A percentile compares a stretch with the other conserved stretches of the same genome.
These are phyloP conservation scores for Chromosphaera perkinsii DNA, from an alignment of 208 protist species.

Conservation along the genomic window DNA sequence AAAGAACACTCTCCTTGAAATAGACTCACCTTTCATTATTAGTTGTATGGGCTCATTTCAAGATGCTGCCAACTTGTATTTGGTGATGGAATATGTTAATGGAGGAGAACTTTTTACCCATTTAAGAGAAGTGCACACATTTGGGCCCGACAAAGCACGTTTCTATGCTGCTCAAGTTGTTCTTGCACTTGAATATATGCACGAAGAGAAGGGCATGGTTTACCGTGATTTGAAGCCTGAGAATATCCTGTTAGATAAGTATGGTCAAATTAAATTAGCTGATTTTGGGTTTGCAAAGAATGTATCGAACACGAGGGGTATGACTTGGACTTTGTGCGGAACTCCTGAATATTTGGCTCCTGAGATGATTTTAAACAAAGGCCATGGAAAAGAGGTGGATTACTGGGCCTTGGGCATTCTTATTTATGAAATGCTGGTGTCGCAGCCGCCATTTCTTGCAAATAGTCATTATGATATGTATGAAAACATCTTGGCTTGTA, in stretches of 20 bases:
- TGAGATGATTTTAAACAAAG: slow-evolving; percentile 73
- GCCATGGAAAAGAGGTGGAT: slow-evolving; percentile 76
- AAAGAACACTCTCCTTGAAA: slow-evolving; percentile 58
- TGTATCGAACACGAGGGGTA: slow-evolving; percentile 34
- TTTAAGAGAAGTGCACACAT: slow-evolving; percentile 52
- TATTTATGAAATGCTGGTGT: slow-evolving; percentile 81
- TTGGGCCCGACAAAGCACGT: slow-evolving; percentile 44
- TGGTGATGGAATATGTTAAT: slow-evolving; percentile 72
- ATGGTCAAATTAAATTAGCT: slow-evolving; percentile 42
- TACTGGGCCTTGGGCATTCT: slow-evolving; percentile 85
- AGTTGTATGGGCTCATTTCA: slow-evolving; percentile 60
- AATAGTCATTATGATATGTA: slow-evolving; percentile 74
- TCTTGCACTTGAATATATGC: slow-evolving; percentile 42
- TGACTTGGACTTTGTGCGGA: slow-evolving; percentile 73
- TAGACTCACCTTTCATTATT: slow-evolving; percentile 67
- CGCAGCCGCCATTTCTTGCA: slow-evolving; percentile 84
- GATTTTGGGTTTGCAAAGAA: slow-evolving; percentile 47
- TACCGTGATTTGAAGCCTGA: slow-evolving; percentile 54
- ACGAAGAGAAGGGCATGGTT: slow-evolving; percentile 28
- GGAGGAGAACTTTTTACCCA: slow-evolving; percentile 75
- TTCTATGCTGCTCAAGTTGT: slow-evolving; percentile 43
- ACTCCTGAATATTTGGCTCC: slow-evolving; percentile 76
- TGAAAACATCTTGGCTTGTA: slow-evolving; percentile 75
- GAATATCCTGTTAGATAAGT: slow-evolving; percentile 79
- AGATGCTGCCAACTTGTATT: slow-evolving; percentile 65